These are phyloP conservation scores for Verticillium longisporum DNA, from an alignment of 2,329 filamentous ascomycete genomes.

Conservation along the genomic window DNA sequence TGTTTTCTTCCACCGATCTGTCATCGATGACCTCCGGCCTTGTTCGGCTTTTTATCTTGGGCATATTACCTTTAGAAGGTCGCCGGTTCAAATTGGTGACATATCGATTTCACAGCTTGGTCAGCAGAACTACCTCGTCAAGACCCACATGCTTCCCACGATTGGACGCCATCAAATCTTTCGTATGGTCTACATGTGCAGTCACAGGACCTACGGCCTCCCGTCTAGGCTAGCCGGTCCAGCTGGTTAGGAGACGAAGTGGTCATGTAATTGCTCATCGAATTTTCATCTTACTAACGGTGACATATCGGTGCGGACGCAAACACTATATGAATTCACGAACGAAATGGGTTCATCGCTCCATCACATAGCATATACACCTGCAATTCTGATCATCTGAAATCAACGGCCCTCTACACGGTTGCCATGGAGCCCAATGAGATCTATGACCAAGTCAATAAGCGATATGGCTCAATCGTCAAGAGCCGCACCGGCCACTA, in stretches of 20 bases:
- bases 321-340: neutral
- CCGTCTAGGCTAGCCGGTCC: no score
- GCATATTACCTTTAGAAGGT: neutral
- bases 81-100: neutral
- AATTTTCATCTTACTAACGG: neutral
- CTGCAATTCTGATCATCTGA: neutral
- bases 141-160: no score
- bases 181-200: no score
- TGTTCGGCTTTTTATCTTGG: no score
- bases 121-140: no score
- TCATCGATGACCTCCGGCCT: neutral
- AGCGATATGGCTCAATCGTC: constrained; percentile 26
- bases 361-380: neutral
- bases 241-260: no score
- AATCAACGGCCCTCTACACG: neutral
- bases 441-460: constrained; percentile 26
- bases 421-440: constrained; percentile 18
- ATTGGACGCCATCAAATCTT: no score
- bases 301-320: neutral
- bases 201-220: no score
- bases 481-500: constrained; percentile 21
- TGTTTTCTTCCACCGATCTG: neutral
- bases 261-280: no score
- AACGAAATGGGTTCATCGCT: no score
- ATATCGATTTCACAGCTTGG: no score